phyloP scores from a whole-genome alignment of 1,284 basidiomycete species.

The Tilletia walkeri region DNA sequence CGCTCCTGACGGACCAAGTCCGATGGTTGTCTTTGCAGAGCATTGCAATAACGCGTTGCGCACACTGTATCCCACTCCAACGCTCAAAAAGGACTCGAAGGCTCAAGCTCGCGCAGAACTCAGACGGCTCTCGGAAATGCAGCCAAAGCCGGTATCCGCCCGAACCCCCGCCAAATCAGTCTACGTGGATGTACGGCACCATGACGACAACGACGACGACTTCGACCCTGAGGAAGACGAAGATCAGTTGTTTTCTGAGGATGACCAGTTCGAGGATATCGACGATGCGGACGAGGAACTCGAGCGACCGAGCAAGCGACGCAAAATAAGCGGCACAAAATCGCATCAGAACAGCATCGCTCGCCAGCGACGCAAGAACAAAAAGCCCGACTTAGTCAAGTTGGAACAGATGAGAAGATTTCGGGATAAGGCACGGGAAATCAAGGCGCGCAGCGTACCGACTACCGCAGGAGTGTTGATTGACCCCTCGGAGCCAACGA shows the following conservation, averaged over 20 bases:
- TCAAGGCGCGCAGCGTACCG: too few relatives aligned
- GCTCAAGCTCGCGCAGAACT: background rate
- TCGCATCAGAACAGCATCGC: background rate
- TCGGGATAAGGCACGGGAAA: too few relatives aligned
- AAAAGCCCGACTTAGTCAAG: too few relatives aligned
- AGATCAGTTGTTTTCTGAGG: too few relatives aligned
- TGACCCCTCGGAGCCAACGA: background rate
- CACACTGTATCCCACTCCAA: background rate
- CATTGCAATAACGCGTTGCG: background rate
- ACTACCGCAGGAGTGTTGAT: background rate
- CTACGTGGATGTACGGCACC: too few relatives aligned
- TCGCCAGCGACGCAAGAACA: too few relatives aligned
- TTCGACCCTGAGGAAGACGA: too few relatives aligned
- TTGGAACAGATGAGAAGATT: too few relatives aligned
- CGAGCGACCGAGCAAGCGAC: background rate
- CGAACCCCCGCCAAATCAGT: too few relatives aligned
- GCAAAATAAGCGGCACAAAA: background rate
- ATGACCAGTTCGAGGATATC: background rate
- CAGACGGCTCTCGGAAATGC: background rate
- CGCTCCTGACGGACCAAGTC: background rate
- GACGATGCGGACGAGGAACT: background rate
- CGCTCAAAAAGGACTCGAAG: background rate
- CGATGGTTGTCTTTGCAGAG: background rate
- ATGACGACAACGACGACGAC: background rate
- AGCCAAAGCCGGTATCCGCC: too few relatives aligned